Percentiles rank a stretch among this genome's conserved stretches.
Conservation (phyloP, 2,329 filamentous ascomycete genomes). For the Penicillium glabrum region DNA sequence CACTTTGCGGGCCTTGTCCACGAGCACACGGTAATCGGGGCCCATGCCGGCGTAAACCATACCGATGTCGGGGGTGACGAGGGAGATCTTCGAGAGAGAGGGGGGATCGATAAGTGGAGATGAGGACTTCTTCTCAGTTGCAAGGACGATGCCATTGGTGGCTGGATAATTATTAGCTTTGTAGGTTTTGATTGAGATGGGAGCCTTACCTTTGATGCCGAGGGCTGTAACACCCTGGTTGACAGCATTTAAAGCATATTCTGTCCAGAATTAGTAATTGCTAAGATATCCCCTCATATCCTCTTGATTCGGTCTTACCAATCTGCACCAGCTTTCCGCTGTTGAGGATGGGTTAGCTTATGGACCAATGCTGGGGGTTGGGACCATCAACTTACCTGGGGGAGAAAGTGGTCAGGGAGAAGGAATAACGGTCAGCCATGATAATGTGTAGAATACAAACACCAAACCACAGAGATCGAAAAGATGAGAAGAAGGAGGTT, state of each 20-base stretch:
- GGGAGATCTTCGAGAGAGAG: conserved; percentile 94
- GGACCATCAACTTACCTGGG: conserved; percentile 66
- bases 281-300: no score
- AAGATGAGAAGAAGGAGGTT: conserved; percentile 15
- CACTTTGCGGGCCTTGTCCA: conserved; percentile 97
- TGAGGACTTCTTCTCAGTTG: conserved; percentile 99
- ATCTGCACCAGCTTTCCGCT: conserved; percentile 99
- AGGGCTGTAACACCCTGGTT: conserved; percentile 98
- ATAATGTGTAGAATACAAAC: conserved; percentile 12
- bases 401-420: conserved; percentile 99
- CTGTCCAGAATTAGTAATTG: conserved; percentile 49
- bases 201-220: conserved; percentile 83
- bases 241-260: conserved; percentile 98
- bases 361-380: conserved; percentile 13
- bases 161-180: conserved; percentile 54
- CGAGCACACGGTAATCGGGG: conserved; percentile 94
- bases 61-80: conserved; percentile 98
- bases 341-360: conserved; percentile 46
- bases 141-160: conserved; percentile 97
- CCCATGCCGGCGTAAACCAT: conserved; percentile 99
- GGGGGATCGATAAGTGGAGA: conserved; percentile 93
- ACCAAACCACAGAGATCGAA: conserved; percentile 8
- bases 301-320: conserved; percentile 53
- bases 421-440: conserved; percentile 99
- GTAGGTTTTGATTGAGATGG: not conserved